Base-by-base conservation (phyloP, 768 basidiomycete genomes). In the Strobilomyces dryophilus region DNA sequence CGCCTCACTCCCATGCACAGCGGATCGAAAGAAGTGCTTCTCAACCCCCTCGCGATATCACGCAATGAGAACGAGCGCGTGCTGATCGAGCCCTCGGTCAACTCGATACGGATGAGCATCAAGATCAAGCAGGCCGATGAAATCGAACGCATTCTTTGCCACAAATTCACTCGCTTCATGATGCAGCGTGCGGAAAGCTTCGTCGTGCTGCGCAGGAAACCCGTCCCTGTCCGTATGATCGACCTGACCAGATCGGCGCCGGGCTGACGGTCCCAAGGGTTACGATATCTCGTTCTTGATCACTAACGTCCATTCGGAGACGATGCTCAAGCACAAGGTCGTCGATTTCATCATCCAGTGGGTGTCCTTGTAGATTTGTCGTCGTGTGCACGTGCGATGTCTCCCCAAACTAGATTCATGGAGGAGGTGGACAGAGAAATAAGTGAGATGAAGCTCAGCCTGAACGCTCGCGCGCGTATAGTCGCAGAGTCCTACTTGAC, bases 301-400 rank as follows among this genome's bases (percentile, higher is more conserved):
- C 67, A 98, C 95, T 52, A 97, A 98, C 71, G 85, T 87, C 47
- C 94, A 99, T 69, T 81, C 94, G 31, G 95, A 98, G 71, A 95
- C 92, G 10, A 98, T 99, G 97, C 78, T 98, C 61, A 99, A 98
- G 75, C 97, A 99, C 74, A 98, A 98, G 76, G 89, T 99, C 48
- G 97, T 99, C 35, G 97, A 99, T 74, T 99, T 99, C 72, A 97
- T 99, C 74, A 97, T 98, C 60, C 93, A 98, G 92, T 95, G 57
- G 45, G 85, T 74, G 11, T 58, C 64, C 47, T 52, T 63, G 3
- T 20, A 48, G 54, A 42, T 44, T 37, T n/a, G 27, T 46, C 24
- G 15, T 39, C 34, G 6, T 37, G 20, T 27, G 4, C 27, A 20
- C 12, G 3, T 35, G 45, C 49, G 46, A 26, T 35, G 9, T 17